Base-by-base conservation (phyloP, 106 monocot species). In the Dioscorea zingiberensis region DNA sequence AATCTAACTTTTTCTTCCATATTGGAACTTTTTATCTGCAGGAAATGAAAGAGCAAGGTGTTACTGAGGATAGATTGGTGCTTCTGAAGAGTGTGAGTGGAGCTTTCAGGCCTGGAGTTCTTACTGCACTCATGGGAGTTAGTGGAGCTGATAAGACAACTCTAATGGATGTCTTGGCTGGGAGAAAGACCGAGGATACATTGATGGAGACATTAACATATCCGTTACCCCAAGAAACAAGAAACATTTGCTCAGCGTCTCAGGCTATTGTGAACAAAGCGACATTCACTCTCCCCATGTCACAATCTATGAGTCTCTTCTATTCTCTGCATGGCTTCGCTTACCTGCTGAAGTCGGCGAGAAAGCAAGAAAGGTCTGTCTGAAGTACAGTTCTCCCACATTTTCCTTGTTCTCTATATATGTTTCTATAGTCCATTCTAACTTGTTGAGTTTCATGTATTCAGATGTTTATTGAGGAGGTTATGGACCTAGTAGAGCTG, bases 211-310 rank as follows among this genome's bases (percentile, higher is more conserved):
- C 57, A 87, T 87, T 21, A 66, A 46, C 59, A 80, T 92, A 44
- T 84, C 87, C 48, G 91, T 2, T 92, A 87, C 60, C 91, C 87
- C 4, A 87, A 92, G 65, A 84, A 82, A 48, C 91, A 92, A 72
- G 91, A 87, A 47, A 91, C 84, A 25, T 91, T 91, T 72, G 83
- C 87, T 59, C 80, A n/a, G 91, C 1, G 76, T 91, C 18, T 76
- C 84, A 30, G 91, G 91, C 26, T 91, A 91, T 56, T 91, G 91
- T 62, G 91, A 91, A 68, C 91, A 90, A 57, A 83, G 82, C 53
- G 90, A 86, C 55, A 90, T 90, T 44, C 90, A 90, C 67, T 90
- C 90, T 22, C 91, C 91, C 21, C 78, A 91, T 82, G 81, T 91
- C 28, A 87, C 91, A 6, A 84, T 91, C 21, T 84, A 84, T 70